phyloP scores from a whole-genome alignment of 2,329 filamentous ascomycete genomes.

The Colletotrichum sp. region DNA sequence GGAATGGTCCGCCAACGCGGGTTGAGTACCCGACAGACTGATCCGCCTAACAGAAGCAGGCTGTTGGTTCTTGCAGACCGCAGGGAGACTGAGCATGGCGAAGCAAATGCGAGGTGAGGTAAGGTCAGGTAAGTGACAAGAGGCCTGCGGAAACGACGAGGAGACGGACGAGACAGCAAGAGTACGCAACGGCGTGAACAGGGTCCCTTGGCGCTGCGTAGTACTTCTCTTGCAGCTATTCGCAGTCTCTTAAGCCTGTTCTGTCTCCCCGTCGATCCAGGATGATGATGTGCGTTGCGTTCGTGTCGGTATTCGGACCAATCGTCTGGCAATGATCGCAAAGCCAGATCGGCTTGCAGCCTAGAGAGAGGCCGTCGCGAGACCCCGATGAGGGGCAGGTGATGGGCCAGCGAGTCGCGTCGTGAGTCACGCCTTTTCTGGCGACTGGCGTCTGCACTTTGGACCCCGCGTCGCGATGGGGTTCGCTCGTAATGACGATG shows the following conservation, averaged over 20 bases:
- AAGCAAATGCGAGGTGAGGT: conserved; percentile 3
- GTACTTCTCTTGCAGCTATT: conserved; percentile 16
- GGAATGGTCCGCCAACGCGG: conserved; percentile 11
- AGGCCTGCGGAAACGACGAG: neutral
- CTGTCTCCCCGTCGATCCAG: neutral
- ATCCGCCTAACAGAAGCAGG: conserved; percentile 5
- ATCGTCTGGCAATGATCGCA: neutral
- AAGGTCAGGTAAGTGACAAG: neutral
- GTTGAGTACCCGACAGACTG: conserved; percentile 2
- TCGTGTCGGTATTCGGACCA: neutral
- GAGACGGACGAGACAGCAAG: neutral
- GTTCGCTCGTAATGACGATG: neutral
- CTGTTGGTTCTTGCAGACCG: neutral
- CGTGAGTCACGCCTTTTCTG: conserved; percentile 17
- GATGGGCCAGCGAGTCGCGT: neutral
- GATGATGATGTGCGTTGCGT: conserved; percentile 16
- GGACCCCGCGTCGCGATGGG: conserved; percentile 3
- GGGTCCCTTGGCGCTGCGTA: conserved; percentile 11
- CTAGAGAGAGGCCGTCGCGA: neutral
- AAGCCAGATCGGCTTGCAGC: conserved; percentile 4
- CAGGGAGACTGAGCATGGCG: neutral
- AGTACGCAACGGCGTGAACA: neutral
- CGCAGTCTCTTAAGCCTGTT: neutral
- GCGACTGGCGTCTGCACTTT: neutral
- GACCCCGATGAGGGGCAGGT: conserved; percentile 1